A percentile compares a stretch with the other conserved stretches of the same genome.
phyloP scores from a whole-genome alignment of 2,329 filamentous ascomycete genomes.

The Scedosporium dehoogii region DNA sequence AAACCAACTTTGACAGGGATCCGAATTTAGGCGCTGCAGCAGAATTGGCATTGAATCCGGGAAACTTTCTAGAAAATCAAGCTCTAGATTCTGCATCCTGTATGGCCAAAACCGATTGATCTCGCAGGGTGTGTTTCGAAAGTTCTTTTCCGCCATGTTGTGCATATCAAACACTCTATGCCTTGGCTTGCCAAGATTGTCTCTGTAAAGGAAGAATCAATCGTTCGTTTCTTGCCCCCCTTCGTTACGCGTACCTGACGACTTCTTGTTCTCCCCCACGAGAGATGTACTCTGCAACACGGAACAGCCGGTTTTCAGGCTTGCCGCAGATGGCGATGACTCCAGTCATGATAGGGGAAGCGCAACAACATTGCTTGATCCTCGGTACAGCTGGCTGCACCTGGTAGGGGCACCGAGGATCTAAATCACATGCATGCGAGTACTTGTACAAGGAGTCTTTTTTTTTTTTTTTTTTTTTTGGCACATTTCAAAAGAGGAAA shows the following conservation, averaged over 20 bases:
- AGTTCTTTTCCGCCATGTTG: neutral
- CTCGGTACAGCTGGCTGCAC: neutral
- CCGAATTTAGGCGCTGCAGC: neutral
- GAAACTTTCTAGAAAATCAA: constrained; percentile 1
- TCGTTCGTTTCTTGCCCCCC: neutral
- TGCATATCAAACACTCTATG: neutral
- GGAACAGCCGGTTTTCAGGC: neutral
- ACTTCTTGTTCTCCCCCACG: too few species aligned
- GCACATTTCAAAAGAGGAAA: too few species aligned
- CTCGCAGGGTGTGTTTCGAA: neutral
- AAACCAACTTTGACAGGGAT: too few species aligned
- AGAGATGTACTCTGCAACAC: neutral
- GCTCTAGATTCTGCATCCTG: neutral
- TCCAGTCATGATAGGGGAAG: neutral
- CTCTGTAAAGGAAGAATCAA: neutral
- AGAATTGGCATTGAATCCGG: neutral
- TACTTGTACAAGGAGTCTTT: too few species aligned
- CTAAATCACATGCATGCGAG: too few species aligned
- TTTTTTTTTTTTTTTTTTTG: too few species aligned
- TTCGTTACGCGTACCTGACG: neutral
- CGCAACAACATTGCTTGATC: neutral
- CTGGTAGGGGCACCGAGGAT: too few species aligned
- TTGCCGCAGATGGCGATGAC: neutral
- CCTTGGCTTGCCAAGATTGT: neutral
- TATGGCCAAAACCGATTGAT: neutral